Percentiles rank a stretch among this genome's conserved stretches.
These are phyloP conservation scores for Gigaspora rosea DNA, from an alignment of 192 early-diverging fungal species.

Conservation along the genomic window DNA sequence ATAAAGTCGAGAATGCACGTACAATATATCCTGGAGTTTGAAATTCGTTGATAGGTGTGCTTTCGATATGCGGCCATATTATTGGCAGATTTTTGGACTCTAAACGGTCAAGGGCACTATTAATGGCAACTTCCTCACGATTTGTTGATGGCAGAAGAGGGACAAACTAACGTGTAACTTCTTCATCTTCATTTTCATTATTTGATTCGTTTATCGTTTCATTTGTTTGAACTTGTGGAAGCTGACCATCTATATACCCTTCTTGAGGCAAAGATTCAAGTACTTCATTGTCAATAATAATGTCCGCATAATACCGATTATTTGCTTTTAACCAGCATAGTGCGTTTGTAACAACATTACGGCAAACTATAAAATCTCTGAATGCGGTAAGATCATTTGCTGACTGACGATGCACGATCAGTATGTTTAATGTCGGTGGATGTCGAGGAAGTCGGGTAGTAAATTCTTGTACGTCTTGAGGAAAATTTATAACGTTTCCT, in stretches of 20 bases:
- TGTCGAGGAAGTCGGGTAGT: not conserved
- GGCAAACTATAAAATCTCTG: not conserved
- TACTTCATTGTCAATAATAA: not conserved
- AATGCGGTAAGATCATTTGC: not conserved
- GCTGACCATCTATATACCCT: not conserved
- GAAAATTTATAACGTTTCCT: too few relatives aligned
- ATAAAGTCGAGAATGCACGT: not conserved
- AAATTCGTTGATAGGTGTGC: not conserved
- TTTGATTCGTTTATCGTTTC: not conserved
- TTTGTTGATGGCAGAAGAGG: not conserved
- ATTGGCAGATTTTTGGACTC: too few relatives aligned
- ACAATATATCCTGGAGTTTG: slow-evolving; percentile 1
- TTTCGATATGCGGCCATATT: not conserved
- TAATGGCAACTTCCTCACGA: not conserved
- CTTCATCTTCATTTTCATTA: not conserved
- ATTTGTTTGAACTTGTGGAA: not conserved
- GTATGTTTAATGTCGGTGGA: not conserved
- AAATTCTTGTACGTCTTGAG: not conserved
- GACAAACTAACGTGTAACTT: not conserved
- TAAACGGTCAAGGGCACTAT: not conserved
- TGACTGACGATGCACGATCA: not conserved
- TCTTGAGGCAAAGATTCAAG: not conserved
- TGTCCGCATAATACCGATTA: not conserved
- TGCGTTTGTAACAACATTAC: not conserved
- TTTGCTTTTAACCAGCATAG: not conserved